Percentiles rank a stretch among this genome's conserved stretches.
Conservation (phyloP, 2,329 filamentous ascomycete genomes). For the Aspergillus sp. region DNA sequence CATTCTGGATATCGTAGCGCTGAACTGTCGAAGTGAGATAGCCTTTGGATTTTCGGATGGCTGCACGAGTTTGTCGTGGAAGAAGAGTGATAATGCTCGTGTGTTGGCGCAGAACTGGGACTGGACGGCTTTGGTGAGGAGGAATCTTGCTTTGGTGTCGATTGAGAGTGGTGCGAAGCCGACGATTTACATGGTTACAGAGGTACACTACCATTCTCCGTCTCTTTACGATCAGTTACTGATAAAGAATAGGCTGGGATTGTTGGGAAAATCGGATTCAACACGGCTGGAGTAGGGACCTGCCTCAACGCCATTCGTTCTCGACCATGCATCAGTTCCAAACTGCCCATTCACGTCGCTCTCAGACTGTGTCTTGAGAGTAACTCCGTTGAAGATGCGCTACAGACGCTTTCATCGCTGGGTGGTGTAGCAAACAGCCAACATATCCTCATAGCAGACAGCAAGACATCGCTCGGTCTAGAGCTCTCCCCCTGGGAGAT, state of each 20-base stretch:
- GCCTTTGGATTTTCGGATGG: conserved; percentile 56
- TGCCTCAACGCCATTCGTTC: conserved; percentile 60
- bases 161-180: conserved; percentile 44
- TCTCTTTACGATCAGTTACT: background rate
- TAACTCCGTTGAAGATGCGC: conserved; percentile 42
- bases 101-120: conserved; percentile 57
- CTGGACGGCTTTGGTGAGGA: conserved; percentile 50
- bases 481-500: conserved; percentile 25
- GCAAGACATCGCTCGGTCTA: conserved; percentile 19
- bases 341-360: conserved; percentile 58
- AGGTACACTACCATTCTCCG: conserved; percentile 21
- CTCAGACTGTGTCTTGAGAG: conserved; percentile 54
- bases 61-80: conserved; percentile 53
- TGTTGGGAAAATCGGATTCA: conserved; percentile 64
- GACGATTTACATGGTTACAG: conserved; percentile 52
- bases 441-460: conserved; percentile 53
- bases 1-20: conserved; percentile 51
- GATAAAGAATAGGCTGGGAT: conserved; percentile 41
- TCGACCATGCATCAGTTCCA: conserved; percentile 47
- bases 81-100: conserved; percentile 27
- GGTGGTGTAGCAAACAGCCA: conserved; percentile 52
- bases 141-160: conserved; percentile 48
- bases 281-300: conserved; percentile 53
- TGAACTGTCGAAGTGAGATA: conserved; percentile 59
- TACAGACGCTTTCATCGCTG: conserved; percentile 38